Conservation (phyloP, 148 eudicot species). For the Mesembryanthemum crystallinum region DNA sequence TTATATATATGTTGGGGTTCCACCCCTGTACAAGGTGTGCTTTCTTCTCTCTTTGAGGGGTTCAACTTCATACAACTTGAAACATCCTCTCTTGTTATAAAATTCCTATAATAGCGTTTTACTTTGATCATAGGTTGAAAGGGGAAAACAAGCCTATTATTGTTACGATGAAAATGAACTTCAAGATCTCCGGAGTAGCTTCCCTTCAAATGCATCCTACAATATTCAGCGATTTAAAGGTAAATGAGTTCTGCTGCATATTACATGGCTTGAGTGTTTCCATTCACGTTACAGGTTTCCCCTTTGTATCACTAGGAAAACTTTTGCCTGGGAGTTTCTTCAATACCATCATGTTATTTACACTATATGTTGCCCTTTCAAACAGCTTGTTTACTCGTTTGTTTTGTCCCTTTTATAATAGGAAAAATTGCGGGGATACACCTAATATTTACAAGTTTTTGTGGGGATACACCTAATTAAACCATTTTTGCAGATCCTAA, state of each 20-base stretch:
- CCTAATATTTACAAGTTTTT: no score
- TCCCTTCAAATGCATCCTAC: constrained; percentile 88
- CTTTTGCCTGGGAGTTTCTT: not conserved
- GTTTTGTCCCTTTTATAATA: no score
- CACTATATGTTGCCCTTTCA: not conserved
- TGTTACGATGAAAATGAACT: constrained; percentile 87
- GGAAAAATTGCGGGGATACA: no score
- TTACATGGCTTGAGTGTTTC: not conserved
- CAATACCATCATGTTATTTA: not conserved
- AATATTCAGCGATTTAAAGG: constrained; percentile 98
- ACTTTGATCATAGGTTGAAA: constrained; percentile 60
- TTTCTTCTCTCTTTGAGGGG: constrained; percentile 17
- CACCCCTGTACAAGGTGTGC: constrained; percentile 88
- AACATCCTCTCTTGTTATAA: not conserved
- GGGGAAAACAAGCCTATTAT: constrained; percentile 79
- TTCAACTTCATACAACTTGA: not conserved
- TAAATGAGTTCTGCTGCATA: constrained; percentile 8
- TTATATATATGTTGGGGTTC: constrained; percentile 95
- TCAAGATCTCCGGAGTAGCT: constrained; percentile 47
- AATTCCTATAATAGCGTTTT: not conserved
- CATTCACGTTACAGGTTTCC: not conserved
- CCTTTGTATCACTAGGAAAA: no score
- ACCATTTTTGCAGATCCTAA: no score
- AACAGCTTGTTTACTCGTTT: not conserved
- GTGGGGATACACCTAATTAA: no score